phyloP scores from a whole-genome alignment of 768 basidiomycete species.

The Psilocybe subaeruginosa region DNA sequence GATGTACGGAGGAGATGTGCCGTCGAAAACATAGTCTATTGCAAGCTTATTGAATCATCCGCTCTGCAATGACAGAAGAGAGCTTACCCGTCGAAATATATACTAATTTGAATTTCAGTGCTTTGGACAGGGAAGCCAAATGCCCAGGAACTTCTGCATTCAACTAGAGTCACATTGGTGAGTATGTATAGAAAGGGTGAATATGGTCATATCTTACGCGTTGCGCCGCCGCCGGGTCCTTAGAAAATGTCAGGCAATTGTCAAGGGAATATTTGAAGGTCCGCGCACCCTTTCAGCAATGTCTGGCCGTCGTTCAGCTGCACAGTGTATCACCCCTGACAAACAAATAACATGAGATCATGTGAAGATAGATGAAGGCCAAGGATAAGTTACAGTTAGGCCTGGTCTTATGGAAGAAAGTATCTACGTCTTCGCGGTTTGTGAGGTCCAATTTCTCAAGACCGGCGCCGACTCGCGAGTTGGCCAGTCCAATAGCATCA shows the following conservation, averaged over 20 bases:
- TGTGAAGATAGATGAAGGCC: background rate
- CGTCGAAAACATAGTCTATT: constrained; percentile 94
- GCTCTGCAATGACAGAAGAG: background rate
- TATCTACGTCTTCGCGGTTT: constrained; percentile 53
- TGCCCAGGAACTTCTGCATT: constrained; percentile 78
- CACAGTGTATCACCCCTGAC: constrained; percentile 90
- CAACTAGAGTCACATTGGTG: constrained; percentile 47
- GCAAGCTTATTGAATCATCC: constrained; percentile 1
- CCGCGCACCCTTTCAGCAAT: constrained; percentile 81
- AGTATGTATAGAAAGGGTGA: background rate
- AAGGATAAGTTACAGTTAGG: constrained; percentile 59
- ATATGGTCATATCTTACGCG: constrained; percentile 42
- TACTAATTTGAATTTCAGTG: constrained; percentile 69
- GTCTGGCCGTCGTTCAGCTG: constrained; percentile 92
- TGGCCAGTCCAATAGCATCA: constrained; percentile 70
- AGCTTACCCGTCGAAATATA: constrained; percentile 89
- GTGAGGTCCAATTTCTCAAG: constrained; percentile 70
- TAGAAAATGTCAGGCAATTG: constrained; percentile 8
- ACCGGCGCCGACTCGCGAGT: constrained; percentile 62
- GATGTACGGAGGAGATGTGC: constrained; percentile 87
- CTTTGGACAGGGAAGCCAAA: constrained; percentile 68
- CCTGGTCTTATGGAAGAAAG: constrained; percentile 55
- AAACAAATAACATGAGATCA: background rate
- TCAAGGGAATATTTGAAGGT: background rate
- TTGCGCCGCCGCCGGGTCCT: constrained; percentile 73